Evolutionary conservation across 805 yeast species (phyloP).

Genomic region (Saturnispora ahearnii): DNA sequence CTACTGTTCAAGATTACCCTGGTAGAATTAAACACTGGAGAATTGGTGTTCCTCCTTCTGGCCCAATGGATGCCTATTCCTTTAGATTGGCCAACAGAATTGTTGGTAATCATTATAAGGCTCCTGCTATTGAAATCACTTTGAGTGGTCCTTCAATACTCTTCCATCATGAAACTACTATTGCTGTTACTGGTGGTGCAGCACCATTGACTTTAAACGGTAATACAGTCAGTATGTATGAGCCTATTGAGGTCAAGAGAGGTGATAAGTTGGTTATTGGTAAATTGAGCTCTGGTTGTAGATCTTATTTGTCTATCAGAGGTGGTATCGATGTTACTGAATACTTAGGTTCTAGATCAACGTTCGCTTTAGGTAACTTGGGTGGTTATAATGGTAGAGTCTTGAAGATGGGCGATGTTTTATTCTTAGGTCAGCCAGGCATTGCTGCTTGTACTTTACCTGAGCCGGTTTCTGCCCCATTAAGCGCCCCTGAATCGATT

Average conservation of each 20-base stretch:
- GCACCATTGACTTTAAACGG: conserved; percentile 57
- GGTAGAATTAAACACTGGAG: conserved; percentile 84
- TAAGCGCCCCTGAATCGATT: conserved; percentile 43
- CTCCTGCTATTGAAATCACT: conserved; percentile 90
- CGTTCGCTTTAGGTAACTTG: conserved; percentile 86
- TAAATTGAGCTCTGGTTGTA: conserved; percentile 72
- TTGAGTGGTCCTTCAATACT: conserved; percentile 76
- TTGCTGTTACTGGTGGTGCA: conserved; percentile 82
- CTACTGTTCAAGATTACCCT: conserved; percentile 93
- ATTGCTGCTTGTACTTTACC: conserved; percentile 62
- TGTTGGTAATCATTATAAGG: conserved; percentile 74
- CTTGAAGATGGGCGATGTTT: conserved; percentile 84
- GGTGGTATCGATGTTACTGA: conserved; percentile 93
- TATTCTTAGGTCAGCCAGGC: conserved; percentile 75
- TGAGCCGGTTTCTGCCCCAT: conserved; percentile 59
- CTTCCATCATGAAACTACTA: conserved; percentile 72
- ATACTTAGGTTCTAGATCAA: conserved; percentile 91
- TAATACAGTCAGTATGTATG: conserved; percentile 48
- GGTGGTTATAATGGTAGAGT: conserved; percentile 95
- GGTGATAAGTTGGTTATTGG: conserved; percentile 82
- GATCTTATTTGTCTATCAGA: conserved; percentile 82
- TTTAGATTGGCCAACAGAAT: conserved; percentile 83
- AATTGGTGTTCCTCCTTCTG: conserved; percentile 96
- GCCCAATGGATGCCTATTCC: conserved; percentile 93
- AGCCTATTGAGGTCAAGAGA: conserved; percentile 57